Base-by-base conservation (phyloP, 371 early-diverging fungal genomes). In the Apophysomyces variabilis region DNA sequence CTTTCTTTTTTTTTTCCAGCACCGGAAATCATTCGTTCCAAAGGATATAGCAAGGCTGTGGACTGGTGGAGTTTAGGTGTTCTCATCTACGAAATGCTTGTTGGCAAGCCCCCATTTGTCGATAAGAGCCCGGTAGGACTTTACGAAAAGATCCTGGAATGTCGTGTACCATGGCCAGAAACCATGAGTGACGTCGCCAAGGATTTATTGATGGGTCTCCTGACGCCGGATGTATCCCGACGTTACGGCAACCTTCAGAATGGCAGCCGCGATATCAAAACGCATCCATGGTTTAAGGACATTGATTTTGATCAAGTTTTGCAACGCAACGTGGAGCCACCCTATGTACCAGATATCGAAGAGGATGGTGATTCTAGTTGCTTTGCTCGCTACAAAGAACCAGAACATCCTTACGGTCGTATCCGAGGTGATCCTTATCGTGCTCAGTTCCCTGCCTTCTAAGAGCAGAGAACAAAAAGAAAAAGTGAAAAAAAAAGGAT, bases 61-160 rank as follows among this genome's bases (percentile, higher is more conserved):
- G 99, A 99, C 79, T 97, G 96, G 95, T 99, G 97, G 95, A 93
- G 98, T 5, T 81, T 99, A 26, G 99, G 99, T 14, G 90, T 99
- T 43, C 82, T 99, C 44, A 92, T 99, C 54, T 99, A 93, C 76
- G 99, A 99, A 80, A 94, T 96, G 89, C 75, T 93, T 45, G 90
- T 85, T 14, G 99, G 98, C 41, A 81, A 93, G 62, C 96, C 98
- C 21, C 99, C 99, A 8, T 99, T 97, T 81, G 91, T 92, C 70
- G 98, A 96, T 74, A 95, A 97, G 70, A 96, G 95, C 45, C 92
- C 93, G 7, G 89, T 91, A 54, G 89, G 88, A 18, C 85, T 95
- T 64, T 95, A 94, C 72, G 91, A 93, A 58, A 71, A 73, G 88
- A 99, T 44, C 93, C 77, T 93, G 58, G 87, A 84, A 38, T 85